Percentiles rank a stretch among this genome's conserved stretches.
Evolutionary conservation across 331 rosid genomes (phyloP).

Genomic region (Quercus lobata): DNA sequence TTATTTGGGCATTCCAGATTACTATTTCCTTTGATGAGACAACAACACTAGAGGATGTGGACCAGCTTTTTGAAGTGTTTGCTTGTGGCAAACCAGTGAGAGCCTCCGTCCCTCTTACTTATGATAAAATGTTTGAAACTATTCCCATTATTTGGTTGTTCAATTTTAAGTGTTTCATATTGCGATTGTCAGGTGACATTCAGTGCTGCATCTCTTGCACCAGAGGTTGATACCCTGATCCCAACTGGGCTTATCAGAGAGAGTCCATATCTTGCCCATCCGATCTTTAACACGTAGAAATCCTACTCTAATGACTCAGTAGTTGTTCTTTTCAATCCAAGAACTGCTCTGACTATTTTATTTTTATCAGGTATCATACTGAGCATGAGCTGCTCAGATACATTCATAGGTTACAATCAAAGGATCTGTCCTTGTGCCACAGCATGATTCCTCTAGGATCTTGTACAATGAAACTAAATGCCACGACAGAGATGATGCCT

Average conservation of each 20-base stretch:
- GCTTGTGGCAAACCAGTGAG: slow-evolving; percentile 74
- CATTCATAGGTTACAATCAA: slow-evolving; percentile 67
- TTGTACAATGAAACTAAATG: slow-evolving; percentile 89
- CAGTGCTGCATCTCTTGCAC: slow-evolving; percentile 82
- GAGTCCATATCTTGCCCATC: slow-evolving; percentile 74
- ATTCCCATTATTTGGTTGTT: not conserved
- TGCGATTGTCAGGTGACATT: slow-evolving; percentile 60
- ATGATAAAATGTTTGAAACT: not conserved
- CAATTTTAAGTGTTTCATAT: not conserved
- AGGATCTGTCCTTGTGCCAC: slow-evolving; percentile 90
- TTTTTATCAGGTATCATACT: slow-evolving; percentile 64
- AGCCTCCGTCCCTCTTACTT: not conserved
- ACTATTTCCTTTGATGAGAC: slow-evolving; percentile 94
- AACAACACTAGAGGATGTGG: slow-evolving; percentile 85
- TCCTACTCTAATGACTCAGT: too few relatives aligned
- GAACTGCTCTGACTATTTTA: slow-evolving; percentile 14
- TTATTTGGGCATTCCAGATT: slow-evolving; percentile 46
- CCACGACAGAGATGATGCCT: slow-evolving; percentile 98
- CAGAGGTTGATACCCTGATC: slow-evolving; percentile 58
- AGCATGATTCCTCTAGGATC: slow-evolving; percentile 94
- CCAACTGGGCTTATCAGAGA: slow-evolving; percentile 71
- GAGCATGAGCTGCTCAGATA: slow-evolving; percentile 95
- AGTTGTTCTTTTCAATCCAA: not conserved
- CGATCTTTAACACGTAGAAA: slow-evolving; percentile 77
- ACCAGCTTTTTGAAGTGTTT: slow-evolving; percentile 73